phyloP scores from a whole-genome alignment of 1,284 basidiomycete species.

The Ganoderma sp. region DNA sequence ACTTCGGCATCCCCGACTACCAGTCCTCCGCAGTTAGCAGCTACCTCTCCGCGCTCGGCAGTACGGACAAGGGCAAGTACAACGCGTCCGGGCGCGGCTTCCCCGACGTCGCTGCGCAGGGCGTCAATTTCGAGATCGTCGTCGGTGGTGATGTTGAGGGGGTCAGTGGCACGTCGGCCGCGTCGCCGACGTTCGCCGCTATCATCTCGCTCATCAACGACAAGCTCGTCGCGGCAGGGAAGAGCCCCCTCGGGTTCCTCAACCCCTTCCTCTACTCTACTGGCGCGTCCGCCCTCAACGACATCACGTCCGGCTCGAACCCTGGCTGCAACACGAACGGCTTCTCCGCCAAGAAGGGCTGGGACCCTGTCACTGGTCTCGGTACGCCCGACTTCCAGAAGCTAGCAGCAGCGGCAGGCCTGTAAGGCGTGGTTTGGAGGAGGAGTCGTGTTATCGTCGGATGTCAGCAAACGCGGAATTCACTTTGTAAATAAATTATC shows the following conservation, averaged over 20 bases:
- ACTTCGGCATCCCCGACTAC: conserved; percentile 49
- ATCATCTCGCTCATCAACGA: conserved; percentile 64
- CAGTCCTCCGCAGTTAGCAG: conserved; percentile 46
- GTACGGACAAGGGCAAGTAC: conserved; percentile 38
- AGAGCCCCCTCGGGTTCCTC: conserved; percentile 53
- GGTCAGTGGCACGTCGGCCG: conserved; percentile 56
- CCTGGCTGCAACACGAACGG: conserved; percentile 45
- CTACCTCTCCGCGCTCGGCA: conserved; percentile 42
- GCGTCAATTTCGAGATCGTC: conserved; percentile 40
- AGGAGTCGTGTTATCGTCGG: too few species aligned
- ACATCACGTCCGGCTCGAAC: conserved; percentile 45
- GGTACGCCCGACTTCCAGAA: conserved; percentile 41
- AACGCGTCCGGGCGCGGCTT: conserved; percentile 41
- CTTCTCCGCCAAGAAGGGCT: conserved; percentile 44
- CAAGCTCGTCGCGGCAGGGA: conserved; percentile 49
- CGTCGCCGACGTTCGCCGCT: conserved; percentile 58
- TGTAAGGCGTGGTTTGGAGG: conserved; percentile 8
- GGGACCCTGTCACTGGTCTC: conserved; percentile 45
- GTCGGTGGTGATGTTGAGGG: conserved; percentile 43
- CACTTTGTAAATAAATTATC: background rate
- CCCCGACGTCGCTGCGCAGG: conserved; percentile 42
- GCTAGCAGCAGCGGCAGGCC: conserved; percentile 23
- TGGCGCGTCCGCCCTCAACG: conserved; percentile 45
- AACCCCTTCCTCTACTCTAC: conserved; percentile 52
- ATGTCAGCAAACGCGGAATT: background rate